phyloP scores from a whole-genome alignment of 2,329 filamentous ascomycete species.

The Sarocladium oryzae region DNA sequence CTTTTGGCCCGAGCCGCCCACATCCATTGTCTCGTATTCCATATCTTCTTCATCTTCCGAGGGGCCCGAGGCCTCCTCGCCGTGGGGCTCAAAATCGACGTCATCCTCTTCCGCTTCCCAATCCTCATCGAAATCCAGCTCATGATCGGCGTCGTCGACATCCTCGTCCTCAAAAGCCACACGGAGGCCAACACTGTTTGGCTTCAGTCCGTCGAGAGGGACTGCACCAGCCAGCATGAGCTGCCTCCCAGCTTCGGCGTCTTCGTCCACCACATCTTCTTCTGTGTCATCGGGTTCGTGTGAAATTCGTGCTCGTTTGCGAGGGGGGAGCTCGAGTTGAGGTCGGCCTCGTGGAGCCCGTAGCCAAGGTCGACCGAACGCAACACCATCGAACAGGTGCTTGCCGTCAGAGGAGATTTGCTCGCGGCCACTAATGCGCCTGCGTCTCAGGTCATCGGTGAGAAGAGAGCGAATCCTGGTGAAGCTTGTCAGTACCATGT shows the following conservation, averaged over 20 bases:
- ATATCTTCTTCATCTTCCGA: slow-evolving; percentile 11
- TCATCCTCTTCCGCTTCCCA: slow-evolving; percentile 21
- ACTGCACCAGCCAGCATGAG: slow-evolving; percentile 27
- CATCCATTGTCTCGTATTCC: slow-evolving; percentile 17
- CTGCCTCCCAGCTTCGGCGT: slow-evolving; percentile 16
- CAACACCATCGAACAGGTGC: slow-evolving; percentile 77
- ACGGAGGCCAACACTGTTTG: neutral
- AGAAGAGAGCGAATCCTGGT: slow-evolving; percentile 71
- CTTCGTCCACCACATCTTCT: slow-evolving; percentile 26
- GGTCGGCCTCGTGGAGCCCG: slow-evolving; percentile 56
- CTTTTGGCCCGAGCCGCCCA: slow-evolving; percentile 24
- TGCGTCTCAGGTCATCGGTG: slow-evolving; percentile 64
- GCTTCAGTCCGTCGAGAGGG: slow-evolving; percentile 1
- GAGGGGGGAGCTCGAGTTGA: slow-evolving; percentile 62
- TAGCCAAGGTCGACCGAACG: slow-evolving; percentile 71
- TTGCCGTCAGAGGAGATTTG: slow-evolving; percentile 75
- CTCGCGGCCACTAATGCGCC: slow-evolving; percentile 67
- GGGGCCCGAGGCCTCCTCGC: slow-evolving; percentile 11
- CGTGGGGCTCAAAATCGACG: slow-evolving; percentile 16
- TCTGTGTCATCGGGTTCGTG: slow-evolving; percentile 31
- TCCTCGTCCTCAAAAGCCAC: slow-evolving; percentile 9
- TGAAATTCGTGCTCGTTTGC: slow-evolving; percentile 57
- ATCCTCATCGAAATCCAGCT: slow-evolving; percentile 27
- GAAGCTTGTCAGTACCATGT: slow-evolving; percentile 11
- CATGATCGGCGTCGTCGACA: slow-evolving; percentile 23